A percentile compares a stretch with the other conserved stretches of the same genome.
Conservation (phyloP, 2,329 filamentous ascomycete genomes). For the Akanthomyces dipterigenus region DNA sequence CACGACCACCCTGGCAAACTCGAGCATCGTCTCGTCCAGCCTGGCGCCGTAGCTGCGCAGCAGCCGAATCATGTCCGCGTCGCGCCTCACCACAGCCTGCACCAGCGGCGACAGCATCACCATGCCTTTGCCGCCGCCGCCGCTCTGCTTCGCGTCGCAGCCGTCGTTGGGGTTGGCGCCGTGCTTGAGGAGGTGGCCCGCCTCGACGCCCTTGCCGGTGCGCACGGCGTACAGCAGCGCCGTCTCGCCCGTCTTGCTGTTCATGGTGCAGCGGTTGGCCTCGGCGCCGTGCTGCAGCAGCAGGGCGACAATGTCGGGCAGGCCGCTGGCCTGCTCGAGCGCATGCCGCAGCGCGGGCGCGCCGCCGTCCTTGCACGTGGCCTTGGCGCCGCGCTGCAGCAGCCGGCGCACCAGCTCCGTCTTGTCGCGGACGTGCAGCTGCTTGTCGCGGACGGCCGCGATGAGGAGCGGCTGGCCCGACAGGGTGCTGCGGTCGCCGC, state of each 20-base stretch:
- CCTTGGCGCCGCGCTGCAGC: constrained; percentile 20
- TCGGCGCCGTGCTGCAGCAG: constrained; percentile 24
- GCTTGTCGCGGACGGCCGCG: constrained; percentile 11
- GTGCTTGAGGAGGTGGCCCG: constrained; percentile 21
- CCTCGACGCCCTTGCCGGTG: constrained; percentile 18
- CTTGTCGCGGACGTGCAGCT: constrained; percentile 7
- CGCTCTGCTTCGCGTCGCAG: constrained; percentile 16
- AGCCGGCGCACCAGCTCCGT: constrained; percentile 17
- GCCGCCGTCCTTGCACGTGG: constrained; percentile 13
- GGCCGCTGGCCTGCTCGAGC: neutral
- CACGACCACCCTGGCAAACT: constrained; percentile 19
- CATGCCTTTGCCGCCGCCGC: constrained; percentile 11
- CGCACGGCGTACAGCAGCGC: constrained; percentile 26
- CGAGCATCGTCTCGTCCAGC: constrained; percentile 18
- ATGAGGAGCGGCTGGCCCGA: constrained; percentile 19
- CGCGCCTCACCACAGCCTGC: constrained; percentile 23
- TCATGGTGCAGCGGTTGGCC: constrained; percentile 18
- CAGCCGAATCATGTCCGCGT: constrained; percentile 23
- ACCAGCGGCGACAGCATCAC: constrained; percentile 22
- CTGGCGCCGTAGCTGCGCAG: constrained; percentile 24
- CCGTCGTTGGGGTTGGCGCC: constrained; percentile 27
- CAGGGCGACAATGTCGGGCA: constrained; percentile 18
- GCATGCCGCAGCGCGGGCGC: neutral
- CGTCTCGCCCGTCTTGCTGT: constrained; percentile 20
- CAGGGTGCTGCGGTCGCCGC: constrained; percentile 10